A percentile compares a stretch with the other conserved stretches of the same genome.
Evolutionary conservation across 352 stramenopile genomes (phyloP).

Genomic region (Pythium folliculosum): DNA sequence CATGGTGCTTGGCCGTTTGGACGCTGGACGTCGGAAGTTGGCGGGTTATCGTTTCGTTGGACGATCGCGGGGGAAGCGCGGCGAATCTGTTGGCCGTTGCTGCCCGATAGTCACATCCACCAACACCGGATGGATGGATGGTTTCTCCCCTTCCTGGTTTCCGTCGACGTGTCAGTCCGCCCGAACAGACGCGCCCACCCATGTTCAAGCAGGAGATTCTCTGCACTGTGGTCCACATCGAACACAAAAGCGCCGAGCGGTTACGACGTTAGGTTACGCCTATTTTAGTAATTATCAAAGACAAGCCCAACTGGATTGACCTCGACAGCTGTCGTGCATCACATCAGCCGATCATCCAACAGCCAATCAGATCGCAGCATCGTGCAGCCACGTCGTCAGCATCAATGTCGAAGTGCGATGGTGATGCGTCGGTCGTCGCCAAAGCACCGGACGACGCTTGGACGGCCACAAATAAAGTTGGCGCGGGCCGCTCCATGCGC

Average conservation of each 20-base stretch:
- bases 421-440: slow-evolving; percentile 28
- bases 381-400: slow-evolving; percentile 26
- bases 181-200: neutral
- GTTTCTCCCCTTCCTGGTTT: neutral
- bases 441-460: slow-evolving; percentile 27
- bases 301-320: neutral
- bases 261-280: neutral
- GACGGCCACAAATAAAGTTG: neutral
- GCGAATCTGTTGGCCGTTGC: slow-evolving; percentile 9
- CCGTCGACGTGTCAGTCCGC: neutral
- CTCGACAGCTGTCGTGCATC: neutral
- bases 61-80: neutral
- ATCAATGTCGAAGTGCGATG: slow-evolving; percentile 27
- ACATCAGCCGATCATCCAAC: slow-evolving; percentile 3
- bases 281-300: slow-evolving; percentile 3
- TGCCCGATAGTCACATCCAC: neutral
- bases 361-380: slow-evolving; percentile 22
- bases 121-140: neutral
- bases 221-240: neutral
- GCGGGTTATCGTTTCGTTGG: slow-evolving; percentile 6
- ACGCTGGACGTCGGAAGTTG: neutral
- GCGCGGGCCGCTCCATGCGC: neutral
- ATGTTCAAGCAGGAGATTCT: neutral
- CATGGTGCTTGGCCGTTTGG: slow-evolving; percentile 3
- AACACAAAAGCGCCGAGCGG: no score